Percentiles rank a stretch among this genome's conserved stretches.
phyloP scores from a whole-genome alignment of 345 rosid genomes.

The Orychophragmus violaceus region DNA sequence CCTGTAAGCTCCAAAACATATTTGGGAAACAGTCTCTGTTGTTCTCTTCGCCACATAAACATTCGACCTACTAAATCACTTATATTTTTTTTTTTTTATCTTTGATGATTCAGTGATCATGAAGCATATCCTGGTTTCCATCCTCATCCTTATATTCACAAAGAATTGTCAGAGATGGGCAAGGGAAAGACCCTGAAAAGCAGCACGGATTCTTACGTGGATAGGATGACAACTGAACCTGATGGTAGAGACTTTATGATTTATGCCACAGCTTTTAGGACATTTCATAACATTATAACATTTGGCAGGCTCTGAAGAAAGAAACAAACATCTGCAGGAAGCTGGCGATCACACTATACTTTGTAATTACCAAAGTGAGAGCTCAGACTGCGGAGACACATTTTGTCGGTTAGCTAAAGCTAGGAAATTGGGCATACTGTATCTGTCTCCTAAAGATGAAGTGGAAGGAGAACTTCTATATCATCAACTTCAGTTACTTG shows the following conservation, averaged over 20 bases:
- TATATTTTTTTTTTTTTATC: background rate
- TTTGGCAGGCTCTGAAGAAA: slow-evolving; percentile 51
- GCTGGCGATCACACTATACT: too few relatives aligned
- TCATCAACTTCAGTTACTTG: slow-evolving; percentile 61
- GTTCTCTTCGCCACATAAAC: slow-evolving; percentile 4
- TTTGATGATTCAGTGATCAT: slow-evolving; percentile 43
- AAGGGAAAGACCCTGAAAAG: slow-evolving; percentile 26
- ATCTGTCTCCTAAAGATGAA: slow-evolving; percentile 80
- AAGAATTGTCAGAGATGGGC: slow-evolving; percentile 43
- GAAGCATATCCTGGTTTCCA: slow-evolving; percentile 39
- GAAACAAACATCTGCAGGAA: slow-evolving; percentile 42
- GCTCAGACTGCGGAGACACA: slow-evolving; percentile 34
- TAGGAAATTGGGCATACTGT: slow-evolving; percentile 41
- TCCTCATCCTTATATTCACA: slow-evolving; percentile 52
- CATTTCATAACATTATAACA: slow-evolving; percentile 18
- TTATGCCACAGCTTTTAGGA: slow-evolving; percentile 13
- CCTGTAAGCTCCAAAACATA: slow-evolving; percentile 36
- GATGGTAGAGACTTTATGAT: slow-evolving; percentile 16
- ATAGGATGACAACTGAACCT: slow-evolving; percentile 22
- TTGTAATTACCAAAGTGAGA: slow-evolving; percentile 37
- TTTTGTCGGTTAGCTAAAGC: slow-evolving; percentile 43
- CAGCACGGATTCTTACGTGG: slow-evolving; percentile 26
- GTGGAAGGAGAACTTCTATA: slow-evolving; percentile 89
- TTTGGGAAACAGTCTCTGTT: background rate
- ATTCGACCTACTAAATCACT: background rate